These are phyloP conservation scores for Botrytis squamosa DNA, from an alignment of 2,329 filamentous ascomycete genomes.

Conservation along the genomic window DNA sequence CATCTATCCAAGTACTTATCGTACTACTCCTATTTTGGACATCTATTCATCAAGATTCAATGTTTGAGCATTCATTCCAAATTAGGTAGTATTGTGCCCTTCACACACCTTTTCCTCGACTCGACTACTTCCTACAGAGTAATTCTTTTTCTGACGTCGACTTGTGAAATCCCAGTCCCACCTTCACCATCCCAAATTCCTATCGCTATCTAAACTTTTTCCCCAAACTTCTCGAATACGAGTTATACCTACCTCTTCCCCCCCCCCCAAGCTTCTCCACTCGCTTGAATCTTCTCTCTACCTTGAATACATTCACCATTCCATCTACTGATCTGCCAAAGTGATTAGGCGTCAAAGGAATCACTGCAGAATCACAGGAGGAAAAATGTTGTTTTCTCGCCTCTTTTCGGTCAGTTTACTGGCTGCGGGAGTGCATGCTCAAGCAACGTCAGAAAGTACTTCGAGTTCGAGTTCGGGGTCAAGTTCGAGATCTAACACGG, in stretches of 20 bases:
- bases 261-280: not conserved
- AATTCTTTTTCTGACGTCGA: not conserved
- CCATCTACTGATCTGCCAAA: slow-evolving; percentile 13
- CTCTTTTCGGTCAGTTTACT: slow-evolving; percentile 38
- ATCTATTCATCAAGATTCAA: not conserved
- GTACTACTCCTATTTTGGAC: not conserved
- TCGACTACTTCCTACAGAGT: not conserved
- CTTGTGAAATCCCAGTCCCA: not conserved
- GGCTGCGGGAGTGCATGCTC: slow-evolving; percentile 33
- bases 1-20: not conserved
- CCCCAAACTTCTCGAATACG: not conserved
- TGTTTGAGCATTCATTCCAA: not conserved
- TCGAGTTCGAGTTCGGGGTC: slow-evolving; percentile 15
- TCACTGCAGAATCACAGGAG: not conserved
- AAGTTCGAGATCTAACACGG: slow-evolving; percentile 24
- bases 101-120: not conserved
- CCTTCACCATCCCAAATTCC: not conserved
- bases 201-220: not conserved
- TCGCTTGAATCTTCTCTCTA: not conserved
- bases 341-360: not conserved
- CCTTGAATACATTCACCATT: not conserved
- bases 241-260: not conserved
- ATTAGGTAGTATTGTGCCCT: not conserved
- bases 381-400: slow-evolving; percentile 31
- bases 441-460: slow-evolving; percentile 3